Evolutionary conservation across 192 early-diverging fungal species (phyloP).

Genomic region (Entrophospora sp.): DNA sequence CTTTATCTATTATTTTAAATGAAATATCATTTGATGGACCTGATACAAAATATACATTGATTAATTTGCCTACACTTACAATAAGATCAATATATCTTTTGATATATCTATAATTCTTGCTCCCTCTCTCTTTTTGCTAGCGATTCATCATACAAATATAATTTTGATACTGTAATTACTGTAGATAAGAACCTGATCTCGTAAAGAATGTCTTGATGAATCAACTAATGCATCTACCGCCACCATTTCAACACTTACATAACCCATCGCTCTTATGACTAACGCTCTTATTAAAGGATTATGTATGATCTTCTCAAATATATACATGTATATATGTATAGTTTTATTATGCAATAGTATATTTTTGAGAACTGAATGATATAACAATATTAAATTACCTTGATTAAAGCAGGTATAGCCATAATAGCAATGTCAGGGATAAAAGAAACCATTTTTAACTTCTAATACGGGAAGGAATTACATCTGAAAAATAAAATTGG

Average conservation of each 20-base stretch:
- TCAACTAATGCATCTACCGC: slow-evolving; percentile 76
- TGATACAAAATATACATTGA: no score
- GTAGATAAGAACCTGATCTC: slow-evolving; percentile 93
- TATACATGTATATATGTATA: no score
- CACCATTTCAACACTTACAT: slow-evolving; percentile 89
- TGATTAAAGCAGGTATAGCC: slow-evolving; percentile 90
- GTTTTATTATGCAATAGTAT: no score
- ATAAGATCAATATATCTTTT: no score
- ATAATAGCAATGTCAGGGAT: slow-evolving; percentile 93
- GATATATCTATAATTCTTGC: slow-evolving; percentile 86
- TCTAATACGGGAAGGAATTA: slow-evolving; percentile 81
- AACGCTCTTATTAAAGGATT: slow-evolving; percentile 94
- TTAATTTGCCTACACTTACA: no score
- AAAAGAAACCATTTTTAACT: slow-evolving; percentile 89
- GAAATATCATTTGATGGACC: no score
- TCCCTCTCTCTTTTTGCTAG: slow-evolving; percentile 82
- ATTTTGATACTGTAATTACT: slow-evolving; percentile 87
- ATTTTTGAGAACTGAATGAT: no score
- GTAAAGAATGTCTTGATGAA: slow-evolving; percentile 71
- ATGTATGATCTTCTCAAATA: no score
- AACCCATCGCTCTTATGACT: slow-evolving; percentile 96
- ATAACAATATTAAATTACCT: no score
- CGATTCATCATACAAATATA: slow-evolving; percentile 80
- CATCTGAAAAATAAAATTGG: no score
- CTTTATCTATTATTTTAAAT: no score